These are phyloP conservation scores for Cylindrotheca fusiformis DNA, from an alignment of 108 stramenopile species.

Conservation along the genomic window DNA sequence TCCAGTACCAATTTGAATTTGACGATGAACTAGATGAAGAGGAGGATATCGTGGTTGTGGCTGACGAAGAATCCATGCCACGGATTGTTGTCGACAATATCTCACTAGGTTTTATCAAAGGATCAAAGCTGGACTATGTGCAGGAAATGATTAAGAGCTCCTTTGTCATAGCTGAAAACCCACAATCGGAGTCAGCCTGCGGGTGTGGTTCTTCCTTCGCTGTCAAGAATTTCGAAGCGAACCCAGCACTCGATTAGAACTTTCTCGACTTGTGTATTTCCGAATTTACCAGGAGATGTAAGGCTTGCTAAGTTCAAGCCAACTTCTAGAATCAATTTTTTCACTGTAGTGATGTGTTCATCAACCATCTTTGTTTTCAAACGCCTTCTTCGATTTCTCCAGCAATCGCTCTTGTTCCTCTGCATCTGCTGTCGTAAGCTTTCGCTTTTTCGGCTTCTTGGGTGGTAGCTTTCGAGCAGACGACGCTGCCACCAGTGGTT, in stretches of 20 bases:
- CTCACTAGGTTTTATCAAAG: conserved; percentile 82
- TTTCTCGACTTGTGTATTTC: too few species aligned
- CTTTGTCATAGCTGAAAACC: conserved; percentile 94
- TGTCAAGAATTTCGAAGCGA: conserved; percentile 90
- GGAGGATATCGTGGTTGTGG: conserved; percentile 50
- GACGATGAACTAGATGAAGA: conserved; percentile 54
- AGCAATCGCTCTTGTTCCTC: conserved; percentile 34
- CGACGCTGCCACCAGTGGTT: not conserved
- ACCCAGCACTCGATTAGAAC: conserved; percentile 83
- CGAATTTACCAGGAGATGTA: too few species aligned
- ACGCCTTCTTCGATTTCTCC: conserved; percentile 13
- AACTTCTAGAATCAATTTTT: not conserved
- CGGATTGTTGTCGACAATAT: conserved; percentile 67
- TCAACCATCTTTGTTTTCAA: not conserved
- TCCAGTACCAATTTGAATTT: conserved; percentile 84
- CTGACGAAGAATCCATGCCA: conserved; percentile 17
- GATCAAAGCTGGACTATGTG: conserved; percentile 93
- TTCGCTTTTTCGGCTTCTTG: conserved; percentile 14
- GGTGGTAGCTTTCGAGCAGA: not conserved
- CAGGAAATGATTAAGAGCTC: conserved; percentile 95
- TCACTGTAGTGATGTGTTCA: not conserved
- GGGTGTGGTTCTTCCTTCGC: conserved; percentile 98
- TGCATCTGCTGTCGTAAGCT: conserved; percentile 18
- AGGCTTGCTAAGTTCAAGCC: too few species aligned
- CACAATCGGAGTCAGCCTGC: conserved; percentile 94